Base-by-base conservation (phyloP, 164 flowering plant genomes). In the Taxillus chinensis region DNA sequence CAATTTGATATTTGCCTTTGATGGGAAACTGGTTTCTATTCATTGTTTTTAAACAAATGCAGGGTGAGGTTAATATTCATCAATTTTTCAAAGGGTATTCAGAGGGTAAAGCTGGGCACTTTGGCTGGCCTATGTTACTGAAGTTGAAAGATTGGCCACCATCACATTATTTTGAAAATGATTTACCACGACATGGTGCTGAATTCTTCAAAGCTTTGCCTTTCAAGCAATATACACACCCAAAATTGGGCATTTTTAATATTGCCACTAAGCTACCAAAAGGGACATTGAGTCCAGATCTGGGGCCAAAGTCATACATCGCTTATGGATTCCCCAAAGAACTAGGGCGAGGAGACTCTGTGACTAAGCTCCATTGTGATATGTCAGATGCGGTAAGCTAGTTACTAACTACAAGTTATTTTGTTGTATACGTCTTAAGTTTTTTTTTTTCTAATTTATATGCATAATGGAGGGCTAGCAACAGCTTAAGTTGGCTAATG, bases 101-200 rank as follows among this genome's bases (percentile, higher is more conserved):
- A 46, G 66, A 75, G 16, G 81, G 78, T 15, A 62, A 59, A 49
- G 48, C 6, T 53, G 71, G 77, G 61, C 5, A 0, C 0, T n/a
- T 66, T 14, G 0, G 0, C 0, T 77, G 85, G 89, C 89, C 89
- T 27, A 68, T 63, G 64, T 75, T 86, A 62, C 68, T 84, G 67
- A 86, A 86, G 61, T 68, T 86, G 61, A 86, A 84, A 66, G 92
- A 84, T 57, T 83, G 92, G 92, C 92, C 92, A 1, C 86, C 89
- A 12, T 72, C 83, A 38, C 59, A 67, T 62, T 56, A 60, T 38
- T 84, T 86, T 68, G 72, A 76, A 49, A 73, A 80, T 39, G 67
- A 71, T 3, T 70, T 86, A 54, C 83, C 89, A 45, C 83, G 86
- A 11, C 92, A 84, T 71, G 66, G 69, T 63, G 70, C 68, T 39